These are phyloP conservation scores for Stramenopiles sp. DNA, from an alignment of 352 stramenopile species.

Conservation along the genomic window DNA sequence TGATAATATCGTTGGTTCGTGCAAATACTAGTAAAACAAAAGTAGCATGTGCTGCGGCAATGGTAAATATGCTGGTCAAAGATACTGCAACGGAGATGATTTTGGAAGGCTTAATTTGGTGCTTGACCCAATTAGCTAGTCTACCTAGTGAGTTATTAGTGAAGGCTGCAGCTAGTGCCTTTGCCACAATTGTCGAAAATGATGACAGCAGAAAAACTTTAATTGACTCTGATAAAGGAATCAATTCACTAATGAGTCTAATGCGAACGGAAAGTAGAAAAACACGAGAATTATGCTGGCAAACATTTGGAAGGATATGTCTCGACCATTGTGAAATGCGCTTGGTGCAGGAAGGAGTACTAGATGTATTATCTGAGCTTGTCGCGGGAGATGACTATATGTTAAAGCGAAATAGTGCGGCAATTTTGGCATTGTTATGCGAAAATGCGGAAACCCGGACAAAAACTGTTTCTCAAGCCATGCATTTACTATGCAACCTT, in stretches of 20 bases:
- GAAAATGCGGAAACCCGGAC: background rate
- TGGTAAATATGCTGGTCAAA: background rate
- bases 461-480: background rate
- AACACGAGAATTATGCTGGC: background rate
- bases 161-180: background rate
- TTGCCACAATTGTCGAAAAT: background rate
- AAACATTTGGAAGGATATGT: background rate
- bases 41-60: background rate
- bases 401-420: background rate
- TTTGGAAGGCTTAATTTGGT: background rate
- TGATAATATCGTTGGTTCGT: background rate
- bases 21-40: background rate
- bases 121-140: background rate
- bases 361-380: background rate
- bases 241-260: background rate
- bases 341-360: background rate
- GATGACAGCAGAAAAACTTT: background rate
- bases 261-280: background rate
- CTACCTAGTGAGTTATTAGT: background rate
- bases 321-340: background rate
- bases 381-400: background rate
- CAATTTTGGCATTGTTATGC: background rate
- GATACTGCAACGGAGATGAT: background rate
- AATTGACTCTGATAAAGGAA: background rate
- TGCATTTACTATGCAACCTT: background rate